Evolutionary conservation across 441 rosid genomes (phyloP), one percentile per base, ranked within the genome.

Genomic region (Adansonia madagascariensis): DNA sequence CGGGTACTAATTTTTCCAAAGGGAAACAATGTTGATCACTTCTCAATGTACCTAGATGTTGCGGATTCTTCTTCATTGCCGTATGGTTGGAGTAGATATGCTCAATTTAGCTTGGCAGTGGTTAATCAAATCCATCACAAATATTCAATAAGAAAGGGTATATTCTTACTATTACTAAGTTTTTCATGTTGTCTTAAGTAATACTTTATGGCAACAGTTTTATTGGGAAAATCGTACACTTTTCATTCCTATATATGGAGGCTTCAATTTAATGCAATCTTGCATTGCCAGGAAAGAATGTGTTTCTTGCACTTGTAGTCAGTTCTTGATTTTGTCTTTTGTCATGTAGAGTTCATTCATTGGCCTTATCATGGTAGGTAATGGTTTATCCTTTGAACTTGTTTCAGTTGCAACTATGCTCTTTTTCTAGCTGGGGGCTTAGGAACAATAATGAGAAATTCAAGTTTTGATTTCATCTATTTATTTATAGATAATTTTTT

Each of bases 21-120:
- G 79, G 98, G 98, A 82, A 95, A 95, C 41, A 35, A 35, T 35
- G 41, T 35, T 35, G 41, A 35, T 35, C 41, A 35, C 41, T 35
- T 35, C 41, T 35, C 41, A 35, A 35, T 35, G 41, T 35, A 35
- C 41, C 41, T 35, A 35, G 41, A 35, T 35, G 41, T 95, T 80
- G 95, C 98, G 0, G 98, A 93, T 78, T 88, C 98, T 1, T 12
- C 85, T 0, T 78, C 86, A 50, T 80, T 95, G 86, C 92, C 98
- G 0, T 93, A 92, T 75, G 98, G 98, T 46, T 95, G 98, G 98
- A 92, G 94, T 84, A 88, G 98, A 88, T 95, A 83, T 75, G 93
- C 97, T 20, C 98, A 91, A 76, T 95, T 95, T 79, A 90, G 94
- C 82, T 84, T 95, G 84, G 86, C 94, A 49, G 90, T 95, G 62